phyloP scores from a whole-genome alignment of 805 yeast genomes.

The Starmerella potacharoeniae region DNA sequence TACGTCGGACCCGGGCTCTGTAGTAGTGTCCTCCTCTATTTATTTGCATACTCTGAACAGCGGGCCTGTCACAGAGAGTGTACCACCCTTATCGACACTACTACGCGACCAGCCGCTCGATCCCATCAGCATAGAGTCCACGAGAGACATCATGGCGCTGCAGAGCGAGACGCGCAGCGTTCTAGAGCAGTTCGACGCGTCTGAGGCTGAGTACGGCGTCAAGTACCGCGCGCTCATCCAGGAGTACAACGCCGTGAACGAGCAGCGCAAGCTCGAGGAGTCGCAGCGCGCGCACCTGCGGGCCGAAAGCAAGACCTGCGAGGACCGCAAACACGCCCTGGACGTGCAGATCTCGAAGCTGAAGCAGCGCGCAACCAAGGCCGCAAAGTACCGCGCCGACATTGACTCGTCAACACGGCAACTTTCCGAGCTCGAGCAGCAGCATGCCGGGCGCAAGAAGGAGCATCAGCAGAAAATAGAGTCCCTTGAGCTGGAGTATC shows the following conservation, averaged over 20 bases:
- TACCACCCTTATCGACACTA: neutral
- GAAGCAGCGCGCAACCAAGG: conserved; percentile 22
- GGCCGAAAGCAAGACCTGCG: conserved; percentile 30
- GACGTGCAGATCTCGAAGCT: conserved; percentile 29
- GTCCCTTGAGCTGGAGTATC: conserved; percentile 18
- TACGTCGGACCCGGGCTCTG: neutral
- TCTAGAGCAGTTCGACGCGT: conserved; percentile 4
- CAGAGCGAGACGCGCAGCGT: conserved; percentile 10
- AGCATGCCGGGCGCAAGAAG: conserved; percentile 6
- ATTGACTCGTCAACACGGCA: conserved; percentile 5
- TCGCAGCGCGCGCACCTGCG: conserved; percentile 26
- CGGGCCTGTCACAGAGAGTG: conserved; percentile 2
- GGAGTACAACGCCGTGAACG: conserved; percentile 27
- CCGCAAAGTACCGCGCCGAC: conserved; percentile 18
- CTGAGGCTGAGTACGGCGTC: conserved; percentile 3
- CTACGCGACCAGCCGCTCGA: neutral
- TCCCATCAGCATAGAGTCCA: neutral
- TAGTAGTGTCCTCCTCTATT: neutral
- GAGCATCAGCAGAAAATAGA: conserved; percentile 13
- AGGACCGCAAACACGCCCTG: conserved; percentile 29
- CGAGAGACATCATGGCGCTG: neutral
- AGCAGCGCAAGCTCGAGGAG: conserved; percentile 26
- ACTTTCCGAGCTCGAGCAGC: conserved; percentile 8
- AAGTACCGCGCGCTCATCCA: conserved; percentile 29
- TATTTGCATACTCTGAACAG: conserved; percentile 5